Evolutionary conservation across 768 basidiomycete species (phyloP), one percentile per base, ranked within the genome.

Genomic region (Gloeostereum incarnatum): DNA sequence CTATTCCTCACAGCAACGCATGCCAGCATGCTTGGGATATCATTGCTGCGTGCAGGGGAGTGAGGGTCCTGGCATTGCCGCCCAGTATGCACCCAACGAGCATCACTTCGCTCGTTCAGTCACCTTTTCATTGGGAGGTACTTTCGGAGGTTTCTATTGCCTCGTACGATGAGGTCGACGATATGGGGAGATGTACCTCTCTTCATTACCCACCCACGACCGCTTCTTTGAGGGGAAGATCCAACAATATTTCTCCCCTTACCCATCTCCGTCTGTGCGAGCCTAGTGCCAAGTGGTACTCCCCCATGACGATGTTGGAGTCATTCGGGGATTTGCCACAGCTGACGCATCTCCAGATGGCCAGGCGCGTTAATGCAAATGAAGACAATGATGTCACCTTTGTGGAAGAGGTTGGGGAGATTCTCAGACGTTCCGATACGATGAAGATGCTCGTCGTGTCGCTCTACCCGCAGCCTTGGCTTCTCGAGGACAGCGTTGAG

Each of bases 211-310:
- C n/a, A n/a, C 26, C 26, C 31, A 36, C 43, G 36, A 27, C 31
- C 32, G 16, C 27, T 21, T 35, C n/a, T 25, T 31, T 14, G 32
- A n/a, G n/a, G n/a, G n/a, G n/a, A n/a, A n/a, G n/a, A n/a, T 38
- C 37, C 45, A 14, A 42, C 44, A 9, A 32, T 16, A 22, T 47
- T 47, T 39, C 45, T 35, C 45, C 55, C 29, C 43, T 65, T 30
- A 59, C 61, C 3, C 60, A 59, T 44, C 57, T 68, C 3, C 57
- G 62, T 6, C 52, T 68, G 39, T 60, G 59, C 26, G 63, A 66
- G 43, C 65, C 65, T 1, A 48, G 58, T 22, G 54, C 45, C 9
- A 33, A 29, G 2, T 66, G 63, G 63, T 44, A 51, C 29, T 57
- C 60, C 4, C 66, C 63, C 2, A 45, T 45, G 19, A 45, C 53